Evolutionary conservation across 2,329 filamentous ascomycete genomes (phyloP), one percentile per base, ranked within the genome.

Genomic region (Monilinia fructicola): DNA sequence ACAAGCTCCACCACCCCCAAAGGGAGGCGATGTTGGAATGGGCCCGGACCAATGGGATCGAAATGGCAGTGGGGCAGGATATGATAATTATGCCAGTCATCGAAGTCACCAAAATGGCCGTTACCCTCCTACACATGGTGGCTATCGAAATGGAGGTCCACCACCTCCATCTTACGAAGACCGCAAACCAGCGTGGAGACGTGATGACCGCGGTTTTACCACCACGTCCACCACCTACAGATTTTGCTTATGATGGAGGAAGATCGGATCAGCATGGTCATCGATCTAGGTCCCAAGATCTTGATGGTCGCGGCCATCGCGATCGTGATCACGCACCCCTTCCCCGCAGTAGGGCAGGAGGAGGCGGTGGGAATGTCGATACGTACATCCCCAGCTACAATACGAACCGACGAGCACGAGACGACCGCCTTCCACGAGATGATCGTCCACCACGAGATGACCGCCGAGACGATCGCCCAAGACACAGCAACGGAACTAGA

Each of bases 11-110:
- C 94, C 94, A 4, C 94, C 95, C 16, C 95, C 95, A 0, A 93
- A 94, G 72, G 94, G 93, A 16, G 94, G 92, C 4, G 93, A 92
- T 1, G 93, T 97, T 3, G 94, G 94, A 18, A 87, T 92, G 74
- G 86, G 82, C 11, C 82, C 83, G 12, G 82, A 84, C 69, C 77
- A 72, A 46, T 76, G 75, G 74, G 73, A 73, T 61, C 71, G 70
- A 23, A 73, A 74, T 44, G 69, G 72, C 48, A 70, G 70, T 16
- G 72, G 73, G 58, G 70, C 64, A n/a, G 65, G 68, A 3, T 74
- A 70, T 59, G 72, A 73, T 35, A 68, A 71, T 50, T 72, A 74
- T 55, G 69, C 69, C 38, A 68, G 67, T 40, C 67, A 74, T 69
- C 70, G 74, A 42, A 31, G 42, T 52, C 54, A 52, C 12, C 64